Conservation (phyloP, 1,284 basidiomycete species). For the Tetrapyrgos nigripes region DNA sequence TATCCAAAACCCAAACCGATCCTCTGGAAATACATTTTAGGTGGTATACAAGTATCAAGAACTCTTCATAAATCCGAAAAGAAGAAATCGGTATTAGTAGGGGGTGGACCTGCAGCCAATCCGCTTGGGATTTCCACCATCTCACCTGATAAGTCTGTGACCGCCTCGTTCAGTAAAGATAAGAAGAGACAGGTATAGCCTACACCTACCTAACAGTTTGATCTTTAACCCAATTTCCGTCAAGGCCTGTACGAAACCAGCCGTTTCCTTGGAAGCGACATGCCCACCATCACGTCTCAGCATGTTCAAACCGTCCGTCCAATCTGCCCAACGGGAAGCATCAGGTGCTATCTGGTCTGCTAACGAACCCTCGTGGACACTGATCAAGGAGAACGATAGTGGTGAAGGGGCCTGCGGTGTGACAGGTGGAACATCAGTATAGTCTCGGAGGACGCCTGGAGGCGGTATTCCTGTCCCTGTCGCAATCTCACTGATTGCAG, state of each 20-base stretch:
- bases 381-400: slow-evolving; percentile 82
- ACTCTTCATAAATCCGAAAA: slow-evolving; percentile 69
- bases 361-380: slow-evolving; percentile 71
- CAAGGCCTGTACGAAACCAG: slow-evolving; percentile 83
- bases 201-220: slow-evolving; percentile 78
- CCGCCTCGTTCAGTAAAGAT: slow-evolving; percentile 9
- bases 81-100: slow-evolving; percentile 85
- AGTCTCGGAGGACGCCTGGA: slow-evolving; percentile 64
- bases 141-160: slow-evolving; percentile 86
- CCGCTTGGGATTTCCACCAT: slow-evolving; percentile 90
- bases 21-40: not conserved
- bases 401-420: slow-evolving; percentile 66
- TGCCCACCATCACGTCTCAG: slow-evolving; percentile 81
- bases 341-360: slow-evolving; percentile 91
- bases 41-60: not conserved
- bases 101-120: slow-evolving; percentile 73
- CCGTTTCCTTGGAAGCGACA: slow-evolving; percentile 85
- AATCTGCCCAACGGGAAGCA: slow-evolving; percentile 89
- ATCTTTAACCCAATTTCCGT: slow-evolving; percentile 96
- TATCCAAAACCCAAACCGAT: not conserved
- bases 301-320: slow-evolving; percentile 96
- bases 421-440: slow-evolving; percentile 60
- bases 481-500: slow-evolving; percentile 79
- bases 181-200: slow-evolving; percentile 19
- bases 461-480: slow-evolving; percentile 80